Evolutionary conservation across 2,329 filamentous ascomycete species (phyloP).

Genomic region (Fusarium albidum): DNA sequence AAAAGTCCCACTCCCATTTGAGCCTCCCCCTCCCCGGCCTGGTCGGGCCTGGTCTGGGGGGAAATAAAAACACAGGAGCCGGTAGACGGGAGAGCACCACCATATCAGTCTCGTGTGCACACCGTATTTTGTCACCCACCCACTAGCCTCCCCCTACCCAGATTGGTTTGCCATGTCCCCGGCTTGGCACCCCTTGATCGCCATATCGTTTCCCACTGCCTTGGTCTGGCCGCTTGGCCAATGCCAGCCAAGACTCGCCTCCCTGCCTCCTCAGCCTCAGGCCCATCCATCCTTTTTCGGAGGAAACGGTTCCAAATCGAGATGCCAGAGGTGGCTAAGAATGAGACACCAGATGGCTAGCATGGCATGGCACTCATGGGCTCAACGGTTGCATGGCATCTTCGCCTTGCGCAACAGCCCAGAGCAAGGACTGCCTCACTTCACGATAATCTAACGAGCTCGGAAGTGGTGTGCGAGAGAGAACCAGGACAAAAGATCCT

Average conservation of each 20-base stretch:
- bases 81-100: too few species aligned
- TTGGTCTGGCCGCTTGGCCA: slow-evolving; percentile 30
- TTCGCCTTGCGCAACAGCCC: slow-evolving; percentile 1
- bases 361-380: too few species aligned
- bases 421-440: too few species aligned
- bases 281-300: slow-evolving; percentile 6
- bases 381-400: too few species aligned
- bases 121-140: too few species aligned
- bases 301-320: slow-evolving; percentile 20
- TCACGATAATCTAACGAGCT: neutral
- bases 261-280: slow-evolving; percentile 9
- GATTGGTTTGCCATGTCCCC: slow-evolving; percentile 31
- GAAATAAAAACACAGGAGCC: too few species aligned
- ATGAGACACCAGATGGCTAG: slow-evolving; percentile 10
- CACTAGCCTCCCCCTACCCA: too few species aligned
- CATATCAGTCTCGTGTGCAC: too few species aligned
- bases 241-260: slow-evolving; percentile 23
- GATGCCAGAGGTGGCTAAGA: slow-evolving; percentile 19
- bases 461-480: neutral
- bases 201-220: slow-evolving; percentile 23
- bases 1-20: too few species aligned
- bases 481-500: neutral
- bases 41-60: too few species aligned
- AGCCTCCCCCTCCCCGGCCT: too few species aligned
- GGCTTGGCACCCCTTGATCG: slow-evolving; percentile 32